Base-by-base conservation (phyloP, 1,139 yeast species). In the Pichia sp. region DNA sequence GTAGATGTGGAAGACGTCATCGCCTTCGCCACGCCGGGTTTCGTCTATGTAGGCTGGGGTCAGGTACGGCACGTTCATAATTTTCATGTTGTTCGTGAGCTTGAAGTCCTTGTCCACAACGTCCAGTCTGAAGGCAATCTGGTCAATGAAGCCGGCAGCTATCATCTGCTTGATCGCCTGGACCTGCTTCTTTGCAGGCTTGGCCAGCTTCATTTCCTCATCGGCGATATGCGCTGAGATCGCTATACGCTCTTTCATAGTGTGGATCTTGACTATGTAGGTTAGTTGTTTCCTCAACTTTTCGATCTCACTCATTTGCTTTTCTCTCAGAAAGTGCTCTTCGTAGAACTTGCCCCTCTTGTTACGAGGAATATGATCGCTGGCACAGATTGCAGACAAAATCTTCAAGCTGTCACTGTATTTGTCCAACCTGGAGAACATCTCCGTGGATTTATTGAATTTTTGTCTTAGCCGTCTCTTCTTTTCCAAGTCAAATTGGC, bases 61-160 rank as follows among this genome's bases (percentile, higher is more conserved):
- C 16, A 80, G 67, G 64, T 90, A 93, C 0, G 97, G 97, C 41
- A 88, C 78, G 53, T 79, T 79, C 53, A 78, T 78, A 50, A 88
- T 77, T 45, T 77, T 78, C 16, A 85, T 76, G 54, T 79, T 84
- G 64, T 83, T 84, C 1, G 85, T 73, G 3, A 85, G 70, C 45
- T 71, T 75, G 11, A 81, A 75, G 44, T 87, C 95, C 0, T 83
- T 73, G n/a, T 88, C 83, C 10, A 85, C 72, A 36, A 84, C 62
- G 65, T 90, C 97, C 0, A 89, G 93, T 59, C 98, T 76, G 13
- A 89, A 80, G 1, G 96, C 96, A 19, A 93, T 80, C 66, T 89
- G 96, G 68, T 95, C 99, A 50, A 93, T 77, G 64, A 89, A 95
- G 0, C 99, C 99, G 0, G 97, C 85, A 2, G 97, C 82, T 8